A percentile compares a stretch with the other conserved stretches of the same genome.
These are phyloP conservation scores for Gracilariopsis chorda DNA, from an alignment of 23 red algal genomes.

Conservation along the genomic window DNA sequence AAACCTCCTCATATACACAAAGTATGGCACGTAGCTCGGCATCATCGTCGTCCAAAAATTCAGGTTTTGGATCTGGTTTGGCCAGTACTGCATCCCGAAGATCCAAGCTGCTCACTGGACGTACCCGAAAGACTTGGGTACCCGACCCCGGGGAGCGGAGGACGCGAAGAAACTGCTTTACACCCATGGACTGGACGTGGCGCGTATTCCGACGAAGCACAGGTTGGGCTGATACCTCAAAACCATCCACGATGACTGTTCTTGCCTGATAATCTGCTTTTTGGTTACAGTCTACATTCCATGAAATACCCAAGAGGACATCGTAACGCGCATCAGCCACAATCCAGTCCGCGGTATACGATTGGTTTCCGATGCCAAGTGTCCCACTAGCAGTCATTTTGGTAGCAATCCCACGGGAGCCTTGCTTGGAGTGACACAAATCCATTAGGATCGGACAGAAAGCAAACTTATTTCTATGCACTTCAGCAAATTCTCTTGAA, in stretches of 20 bases:
- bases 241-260: background rate
- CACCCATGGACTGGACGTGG: background rate
- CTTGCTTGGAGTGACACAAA: background rate
- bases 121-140: background rate
- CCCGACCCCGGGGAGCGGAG: background rate
- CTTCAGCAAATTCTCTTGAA: too few relatives aligned
- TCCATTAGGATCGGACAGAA: too few relatives aligned
- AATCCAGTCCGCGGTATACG: background rate
- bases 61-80: too few relatives aligned
- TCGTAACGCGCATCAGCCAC: background rate
- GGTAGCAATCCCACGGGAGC: background rate
- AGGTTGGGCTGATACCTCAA: background rate
- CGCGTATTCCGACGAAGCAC: background rate
- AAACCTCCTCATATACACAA: background rate
- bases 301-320: background rate
- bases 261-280: background rate
- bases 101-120: background rate
- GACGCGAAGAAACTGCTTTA: background rate
- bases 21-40: background rate
- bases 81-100: background rate
- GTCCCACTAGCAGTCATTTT: background rate
- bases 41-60: too few relatives aligned
- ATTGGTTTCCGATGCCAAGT: background rate
- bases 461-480: too few relatives aligned
- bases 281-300: background rate